phyloP scores from a whole-genome alignment of 2,329 filamentous ascomycete genomes.

The Ascomycota sp. region DNA sequence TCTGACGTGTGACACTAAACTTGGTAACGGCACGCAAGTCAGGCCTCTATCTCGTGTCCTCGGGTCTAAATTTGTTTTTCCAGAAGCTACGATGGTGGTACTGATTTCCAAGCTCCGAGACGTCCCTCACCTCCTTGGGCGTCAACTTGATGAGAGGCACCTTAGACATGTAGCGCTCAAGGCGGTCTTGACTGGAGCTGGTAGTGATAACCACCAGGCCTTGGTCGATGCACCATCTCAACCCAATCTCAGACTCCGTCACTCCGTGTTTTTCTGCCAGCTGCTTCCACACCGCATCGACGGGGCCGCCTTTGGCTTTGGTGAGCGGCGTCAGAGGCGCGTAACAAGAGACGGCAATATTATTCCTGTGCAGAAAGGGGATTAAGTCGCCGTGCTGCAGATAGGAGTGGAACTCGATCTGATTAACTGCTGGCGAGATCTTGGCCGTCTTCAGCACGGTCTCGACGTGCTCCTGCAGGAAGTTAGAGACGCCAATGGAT shows the following conservation, averaged over 20 bases:
- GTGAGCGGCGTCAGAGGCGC: constrained; percentile 29
- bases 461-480: constrained; percentile 32
- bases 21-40: background rate
- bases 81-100: constrained; percentile 42
- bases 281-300: constrained; percentile 25
- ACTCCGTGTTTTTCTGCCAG: constrained; percentile 37
- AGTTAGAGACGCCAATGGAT: constrained; percentile 64
- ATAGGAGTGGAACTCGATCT: constrained; percentile 65
- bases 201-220: constrained; percentile 37
- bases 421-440: constrained; percentile 46
- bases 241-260: constrained; percentile 28
- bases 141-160: constrained; percentile 34
- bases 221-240: constrained; percentile 38
- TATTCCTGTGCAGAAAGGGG: constrained; percentile 30
- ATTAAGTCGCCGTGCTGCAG: constrained; percentile 40
- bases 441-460: constrained; percentile 33
- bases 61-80: constrained; percentile 24
- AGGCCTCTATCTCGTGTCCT: constrained; percentile 19
- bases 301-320: constrained; percentile 25
- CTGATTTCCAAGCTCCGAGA: constrained; percentile 30
- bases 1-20: background rate
- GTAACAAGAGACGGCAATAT: constrained; percentile 34
- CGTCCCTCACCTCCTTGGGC: constrained; percentile 31
- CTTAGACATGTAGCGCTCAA: constrained; percentile 30
- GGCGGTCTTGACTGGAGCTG: constrained; percentile 31